Conservation (phyloP, 2,329 filamentous ascomycete genomes). For the Aspergillus calidoustus region DNA sequence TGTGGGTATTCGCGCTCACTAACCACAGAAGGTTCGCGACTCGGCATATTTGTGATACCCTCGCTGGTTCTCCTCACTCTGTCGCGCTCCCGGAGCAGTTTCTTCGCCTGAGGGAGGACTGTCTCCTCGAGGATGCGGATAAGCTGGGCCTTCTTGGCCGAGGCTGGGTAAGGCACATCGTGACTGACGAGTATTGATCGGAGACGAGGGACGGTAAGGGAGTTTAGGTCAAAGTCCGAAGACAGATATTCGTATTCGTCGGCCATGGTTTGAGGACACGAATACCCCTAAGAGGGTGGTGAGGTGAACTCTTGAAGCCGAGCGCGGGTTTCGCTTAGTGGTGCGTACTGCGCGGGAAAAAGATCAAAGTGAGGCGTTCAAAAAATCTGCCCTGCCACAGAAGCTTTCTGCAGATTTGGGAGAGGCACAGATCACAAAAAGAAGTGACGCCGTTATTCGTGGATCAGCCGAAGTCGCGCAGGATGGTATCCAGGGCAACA, state of each 20-base stretch:
- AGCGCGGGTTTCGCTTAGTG: background rate
- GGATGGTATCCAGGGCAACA: constrained; percentile 47
- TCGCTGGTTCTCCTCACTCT: constrained; percentile 83
- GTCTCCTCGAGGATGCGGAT: constrained; percentile 81
- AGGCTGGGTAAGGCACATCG: constrained; percentile 81
- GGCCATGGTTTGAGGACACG: constrained; percentile 37
- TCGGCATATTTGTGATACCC: constrained; percentile 76
- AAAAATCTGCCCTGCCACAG: background rate
- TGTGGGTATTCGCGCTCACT: constrained; percentile 65
- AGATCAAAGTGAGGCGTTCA: background rate
- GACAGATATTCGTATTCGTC: constrained; percentile 82
- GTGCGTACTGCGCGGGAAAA: background rate
- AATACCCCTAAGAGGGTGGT: constrained; percentile 5
- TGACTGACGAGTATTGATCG: constrained; percentile 91
- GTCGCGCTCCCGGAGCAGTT: constrained; percentile 74
- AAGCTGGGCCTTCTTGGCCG: constrained; percentile 88
- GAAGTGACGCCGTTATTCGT: constrained; percentile 19
- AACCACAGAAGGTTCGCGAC: constrained; percentile 66
- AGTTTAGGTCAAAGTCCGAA: constrained; percentile 80
- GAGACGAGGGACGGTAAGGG: constrained; percentile 83
- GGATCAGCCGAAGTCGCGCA: constrained; percentile 21
- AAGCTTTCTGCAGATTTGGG: background rate
- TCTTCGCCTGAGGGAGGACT: constrained; percentile 76
- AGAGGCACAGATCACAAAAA: constrained; percentile 9
- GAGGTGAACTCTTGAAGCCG: background rate